phyloP scores from a whole-genome alignment of 2,329 filamentous ascomycete species.

The Aspergillus sclerotialis region DNA sequence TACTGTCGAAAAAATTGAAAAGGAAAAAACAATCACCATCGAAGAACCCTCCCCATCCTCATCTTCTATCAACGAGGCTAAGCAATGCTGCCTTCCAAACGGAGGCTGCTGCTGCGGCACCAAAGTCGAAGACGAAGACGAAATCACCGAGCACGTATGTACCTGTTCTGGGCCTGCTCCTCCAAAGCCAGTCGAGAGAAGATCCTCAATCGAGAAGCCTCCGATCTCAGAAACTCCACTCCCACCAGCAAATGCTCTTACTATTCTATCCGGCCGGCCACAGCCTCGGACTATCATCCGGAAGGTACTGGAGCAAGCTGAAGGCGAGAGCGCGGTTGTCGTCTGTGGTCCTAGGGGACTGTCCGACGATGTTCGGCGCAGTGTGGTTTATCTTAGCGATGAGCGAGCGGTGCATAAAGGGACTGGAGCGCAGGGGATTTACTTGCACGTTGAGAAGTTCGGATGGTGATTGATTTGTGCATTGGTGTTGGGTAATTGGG shows the following conservation, averaged over 20 bases:
- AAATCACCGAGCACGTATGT: constrained; percentile 26
- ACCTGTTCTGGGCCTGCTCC: constrained; percentile 26
- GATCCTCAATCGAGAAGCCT: constrained; percentile 3
- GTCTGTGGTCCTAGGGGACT: constrained; percentile 55
- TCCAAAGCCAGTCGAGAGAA: background rate
- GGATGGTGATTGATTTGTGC: too few species aligned
- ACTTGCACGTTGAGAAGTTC: constrained; percentile 54
- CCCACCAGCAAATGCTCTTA: too few species aligned
- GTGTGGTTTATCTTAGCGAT: constrained; percentile 52
- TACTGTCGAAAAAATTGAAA: constrained; percentile 1
- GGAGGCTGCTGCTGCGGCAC: constrained; percentile 45
- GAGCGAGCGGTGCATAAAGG: constrained; percentile 62
- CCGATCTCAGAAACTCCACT: background rate
- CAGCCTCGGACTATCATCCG: constrained; percentile 46
- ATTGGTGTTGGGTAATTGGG: too few species aligned
- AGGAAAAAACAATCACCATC: constrained; percentile 18
- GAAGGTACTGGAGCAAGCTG: constrained; percentile 49
- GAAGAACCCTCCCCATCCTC: constrained; percentile 9
- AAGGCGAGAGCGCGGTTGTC: constrained; percentile 57
- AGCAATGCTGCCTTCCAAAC: constrained; percentile 16
- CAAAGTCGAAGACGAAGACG: constrained; percentile 41
- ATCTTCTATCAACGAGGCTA: constrained; percentile 1
- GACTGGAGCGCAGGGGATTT: constrained; percentile 59
- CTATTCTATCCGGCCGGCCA: constrained; percentile 46
- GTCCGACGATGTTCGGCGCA: constrained; percentile 48